phyloP scores from a whole-genome alignment of 2,329 filamentous ascomycete species.

The Ophiocordyceps camponoti-leonardi region DNA sequence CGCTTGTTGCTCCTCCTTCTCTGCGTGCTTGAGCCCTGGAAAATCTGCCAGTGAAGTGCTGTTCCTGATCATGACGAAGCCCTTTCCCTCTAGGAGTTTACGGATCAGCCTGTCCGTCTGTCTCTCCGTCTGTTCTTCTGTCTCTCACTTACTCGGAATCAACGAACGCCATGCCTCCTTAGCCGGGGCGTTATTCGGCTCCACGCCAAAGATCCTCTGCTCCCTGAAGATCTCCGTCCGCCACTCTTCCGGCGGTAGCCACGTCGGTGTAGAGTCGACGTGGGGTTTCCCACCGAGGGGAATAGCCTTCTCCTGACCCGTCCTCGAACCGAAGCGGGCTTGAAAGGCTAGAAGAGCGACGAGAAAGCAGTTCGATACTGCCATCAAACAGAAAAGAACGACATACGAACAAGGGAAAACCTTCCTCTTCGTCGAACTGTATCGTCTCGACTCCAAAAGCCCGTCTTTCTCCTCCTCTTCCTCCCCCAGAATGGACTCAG shows the following conservation, averaged over 20 bases:
- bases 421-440: background rate
- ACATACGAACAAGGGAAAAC: background rate
- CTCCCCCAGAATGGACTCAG: background rate
- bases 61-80: slow-evolving; percentile 3
- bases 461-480: slow-evolving; percentile 1
- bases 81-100: slow-evolving; percentile 1
- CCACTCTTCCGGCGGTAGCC: slow-evolving; percentile 4
- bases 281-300: slow-evolving; percentile 1
- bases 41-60: background rate
- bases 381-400: background rate
- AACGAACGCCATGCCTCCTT: slow-evolving; percentile 2
- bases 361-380: background rate
- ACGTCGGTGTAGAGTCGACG: background rate
- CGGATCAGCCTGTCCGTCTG: too few species aligned
- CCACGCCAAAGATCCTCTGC: slow-evolving; percentile 1
- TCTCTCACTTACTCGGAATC: slow-evolving; percentile 3
- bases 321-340: background rate
- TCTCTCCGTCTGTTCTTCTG: too few species aligned
- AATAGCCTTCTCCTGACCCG: background rate
- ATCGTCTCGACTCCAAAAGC: background rate
- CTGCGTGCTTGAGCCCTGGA: slow-evolving; percentile 1
- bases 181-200: slow-evolving; percentile 1
- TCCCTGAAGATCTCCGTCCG: slow-evolving; percentile 2
- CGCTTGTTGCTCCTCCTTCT: slow-evolving; percentile 1
- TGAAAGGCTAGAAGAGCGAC: background rate